Conservation (phyloP, 192 early-diverging fungal genomes). For the Entomortierella chlamydospora region DNA sequence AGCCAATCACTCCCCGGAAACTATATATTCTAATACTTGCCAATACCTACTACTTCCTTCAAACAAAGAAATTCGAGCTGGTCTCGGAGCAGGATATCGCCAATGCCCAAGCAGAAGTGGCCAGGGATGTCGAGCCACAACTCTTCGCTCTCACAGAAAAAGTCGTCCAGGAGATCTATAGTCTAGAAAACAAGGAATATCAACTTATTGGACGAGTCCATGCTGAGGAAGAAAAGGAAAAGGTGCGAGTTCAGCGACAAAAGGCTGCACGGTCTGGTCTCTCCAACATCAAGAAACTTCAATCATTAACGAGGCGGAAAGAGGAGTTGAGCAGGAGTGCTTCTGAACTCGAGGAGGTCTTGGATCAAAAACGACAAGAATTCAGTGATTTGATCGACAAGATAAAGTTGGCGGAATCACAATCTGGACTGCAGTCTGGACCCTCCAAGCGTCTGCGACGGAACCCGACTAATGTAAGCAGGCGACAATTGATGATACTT, state of each 20-base stretch:
- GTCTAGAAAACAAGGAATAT: conserved; percentile 25
- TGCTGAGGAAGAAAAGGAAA: conserved; percentile 10
- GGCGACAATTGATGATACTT: too few species aligned
- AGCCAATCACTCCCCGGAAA: too few species aligned
- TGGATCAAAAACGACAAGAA: conserved; percentile 39
- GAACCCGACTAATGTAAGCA: conserved; percentile 17
- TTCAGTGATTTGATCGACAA: conserved; percentile 15
- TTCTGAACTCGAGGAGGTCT: conserved; percentile 34
- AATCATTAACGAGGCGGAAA: conserved; percentile 42
- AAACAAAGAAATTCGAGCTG: conserved; percentile 30
- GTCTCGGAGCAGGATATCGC: conserved; percentile 47
- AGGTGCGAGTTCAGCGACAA: conserved; percentile 10
- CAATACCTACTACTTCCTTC: not conserved
- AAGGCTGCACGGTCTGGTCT: conserved; percentile 25
- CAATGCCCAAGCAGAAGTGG: conserved; percentile 13
- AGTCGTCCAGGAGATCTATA: conserved; percentile 15
- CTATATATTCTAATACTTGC: too few species aligned
- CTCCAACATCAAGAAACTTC: conserved; percentile 36
- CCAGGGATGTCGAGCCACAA: conserved; percentile 26
- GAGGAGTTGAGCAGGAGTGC: conserved; percentile 36
- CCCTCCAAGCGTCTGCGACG: conserved; percentile 2
- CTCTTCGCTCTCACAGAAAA: conserved; percentile 19
- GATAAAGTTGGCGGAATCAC: not conserved
- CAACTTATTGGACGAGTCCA: conserved; percentile 8
- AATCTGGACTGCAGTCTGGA: not conserved